phyloP scores from a whole-genome alignment of 2,329 filamentous ascomycete genomes.

The Monilinia fructicola region DNA sequence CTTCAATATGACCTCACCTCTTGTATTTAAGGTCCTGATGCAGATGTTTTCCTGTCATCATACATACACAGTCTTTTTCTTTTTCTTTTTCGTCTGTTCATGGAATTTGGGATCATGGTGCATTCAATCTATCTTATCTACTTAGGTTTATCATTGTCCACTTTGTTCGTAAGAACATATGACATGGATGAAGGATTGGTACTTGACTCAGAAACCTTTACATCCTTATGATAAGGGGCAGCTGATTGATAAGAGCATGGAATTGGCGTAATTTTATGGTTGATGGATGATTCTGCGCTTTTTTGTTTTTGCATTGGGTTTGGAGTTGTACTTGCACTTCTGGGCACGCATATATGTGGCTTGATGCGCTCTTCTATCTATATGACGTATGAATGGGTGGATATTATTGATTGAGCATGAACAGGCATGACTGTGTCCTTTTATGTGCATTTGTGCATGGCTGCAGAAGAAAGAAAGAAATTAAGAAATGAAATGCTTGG shows the following conservation, averaged over 20 bases:
- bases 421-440: neutral
- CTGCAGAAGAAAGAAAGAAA: neutral
- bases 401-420: neutral
- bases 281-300: constrained; percentile 4
- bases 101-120: constrained; percentile 5
- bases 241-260: constrained; percentile 12
- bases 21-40: constrained; percentile 13
- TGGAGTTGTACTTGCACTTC: constrained; percentile 13
- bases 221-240: constrained; percentile 3
- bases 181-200: constrained; percentile 3
- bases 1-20: constrained; percentile 34
- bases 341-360: neutral
- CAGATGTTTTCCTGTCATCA: constrained; percentile 10
- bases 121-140: constrained; percentile 13
- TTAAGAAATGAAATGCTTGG: neutral
- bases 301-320: constrained; percentile 1
- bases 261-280: constrained; percentile 8
- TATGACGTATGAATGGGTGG: neutral
- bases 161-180: constrained; percentile 1
- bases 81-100: neutral
- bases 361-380: neutral
- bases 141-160: constrained; percentile 5
- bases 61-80: constrained; percentile 14
- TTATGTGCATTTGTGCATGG: neutral
- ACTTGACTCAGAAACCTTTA: neutral